Percentiles rank a stretch among this genome's conserved stretches.
Evolutionary conservation across 2,329 filamentous ascomycete species (phyloP).

Genomic region (Alternaria tenuissima): DNA sequence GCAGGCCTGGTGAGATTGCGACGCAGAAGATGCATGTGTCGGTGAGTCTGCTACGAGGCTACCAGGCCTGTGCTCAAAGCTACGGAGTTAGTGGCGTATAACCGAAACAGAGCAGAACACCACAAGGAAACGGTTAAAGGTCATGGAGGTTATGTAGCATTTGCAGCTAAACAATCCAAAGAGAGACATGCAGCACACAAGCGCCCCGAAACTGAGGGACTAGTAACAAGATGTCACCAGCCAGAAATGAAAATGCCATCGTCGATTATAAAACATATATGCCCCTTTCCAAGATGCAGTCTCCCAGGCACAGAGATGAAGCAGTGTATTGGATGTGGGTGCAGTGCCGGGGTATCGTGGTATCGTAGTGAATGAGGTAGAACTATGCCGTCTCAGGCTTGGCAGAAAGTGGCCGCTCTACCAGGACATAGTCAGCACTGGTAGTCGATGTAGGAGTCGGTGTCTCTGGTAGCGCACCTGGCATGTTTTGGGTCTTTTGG

Average conservation of each 20-base stretch:
- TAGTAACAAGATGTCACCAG: slow-evolving; percentile 4
- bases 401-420: slow-evolving; percentile 43
- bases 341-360: slow-evolving; percentile 21
- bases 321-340: slow-evolving; percentile 11
- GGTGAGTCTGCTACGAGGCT: slow-evolving; percentile 12
- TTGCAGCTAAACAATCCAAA: slow-evolving; percentile 16
- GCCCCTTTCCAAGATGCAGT: slow-evolving; percentile 13
- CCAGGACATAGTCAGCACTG: slow-evolving; percentile 49
- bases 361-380: slow-evolving; percentile 14
- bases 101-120: slow-evolving; percentile 6
- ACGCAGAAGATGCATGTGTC: slow-evolving; percentile 4
- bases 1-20: not conserved
- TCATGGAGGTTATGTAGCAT: slow-evolving; percentile 14
- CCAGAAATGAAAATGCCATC: slow-evolving; percentile 9
- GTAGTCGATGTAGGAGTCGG: slow-evolving; percentile 41
- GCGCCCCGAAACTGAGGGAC: not conserved
- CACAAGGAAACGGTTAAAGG: not conserved
- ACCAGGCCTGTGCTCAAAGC: slow-evolving; percentile 16
- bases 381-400: slow-evolving; percentile 27
- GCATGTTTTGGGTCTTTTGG: slow-evolving; percentile 28
- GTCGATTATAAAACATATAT: slow-evolving; percentile 15
- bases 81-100: slow-evolving; percentile 13
- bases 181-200: slow-evolving; percentile 9
- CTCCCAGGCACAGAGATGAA: slow-evolving; percentile 9
- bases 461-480: slow-evolving; percentile 45